Conservation (phyloP, 805 yeast species). For the Schwanniomyces pseudopolymorphus region DNA sequence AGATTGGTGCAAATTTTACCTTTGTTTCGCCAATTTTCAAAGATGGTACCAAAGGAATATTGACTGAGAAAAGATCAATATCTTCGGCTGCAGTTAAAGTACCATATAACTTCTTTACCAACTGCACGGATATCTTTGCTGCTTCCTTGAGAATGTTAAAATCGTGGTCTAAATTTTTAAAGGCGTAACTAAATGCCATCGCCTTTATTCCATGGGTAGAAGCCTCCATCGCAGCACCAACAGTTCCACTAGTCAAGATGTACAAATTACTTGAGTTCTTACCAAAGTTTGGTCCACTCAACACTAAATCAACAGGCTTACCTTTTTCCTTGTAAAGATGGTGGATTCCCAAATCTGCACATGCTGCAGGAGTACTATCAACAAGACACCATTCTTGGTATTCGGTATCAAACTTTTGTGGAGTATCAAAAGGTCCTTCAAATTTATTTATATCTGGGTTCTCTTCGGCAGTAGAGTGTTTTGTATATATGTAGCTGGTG, state of each 20-base stretch:
- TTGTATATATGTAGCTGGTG: conserved; percentile 63
- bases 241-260: conserved; percentile 88
- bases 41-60: conserved; percentile 68
- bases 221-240: conserved; percentile 97
- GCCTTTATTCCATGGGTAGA: conserved; percentile 68
- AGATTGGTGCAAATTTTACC: conserved; percentile 72
- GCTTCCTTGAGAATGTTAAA: conserved; percentile 58
- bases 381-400: conserved; percentile 81
- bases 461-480: conserved; percentile 40
- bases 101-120: conserved; percentile 57
- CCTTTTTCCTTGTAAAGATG: conserved; percentile 53
- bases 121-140: conserved; percentile 60
- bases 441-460: conserved; percentile 37
- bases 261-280: conserved; percentile 88
- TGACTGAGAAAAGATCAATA: conserved; percentile 77
- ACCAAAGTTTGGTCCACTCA: conserved; percentile 96
- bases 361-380: conserved; percentile 95
- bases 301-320: conserved; percentile 75
- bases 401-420: conserved; percentile 39
- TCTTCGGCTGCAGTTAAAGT: conserved; percentile 51
- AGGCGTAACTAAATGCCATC: conserved; percentile 87
- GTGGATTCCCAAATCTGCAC: conserved; percentile 86
- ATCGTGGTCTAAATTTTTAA: conserved; percentile 51
- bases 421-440: conserved; percentile 65
- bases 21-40: conserved; percentile 58